Conservation (phyloP, 192 early-diverging fungal species). For the Oehlia diaphana region DNA sequence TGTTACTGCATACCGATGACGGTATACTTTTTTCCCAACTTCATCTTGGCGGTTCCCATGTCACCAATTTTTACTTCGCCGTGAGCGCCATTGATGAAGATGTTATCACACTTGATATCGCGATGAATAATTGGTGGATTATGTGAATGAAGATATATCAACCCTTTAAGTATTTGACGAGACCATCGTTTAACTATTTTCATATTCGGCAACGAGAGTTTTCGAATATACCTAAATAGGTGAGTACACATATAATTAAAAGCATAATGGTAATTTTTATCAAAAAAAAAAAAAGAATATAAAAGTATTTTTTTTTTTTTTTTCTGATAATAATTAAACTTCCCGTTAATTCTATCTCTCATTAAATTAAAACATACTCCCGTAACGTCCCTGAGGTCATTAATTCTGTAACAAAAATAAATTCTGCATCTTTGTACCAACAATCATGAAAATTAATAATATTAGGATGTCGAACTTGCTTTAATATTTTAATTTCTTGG, state of each 20-base stretch:
- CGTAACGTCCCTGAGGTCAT: constrained; percentile 85
- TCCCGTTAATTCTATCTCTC: not conserved
- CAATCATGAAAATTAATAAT: constrained; percentile 80
- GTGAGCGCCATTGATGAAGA: constrained; percentile 83
- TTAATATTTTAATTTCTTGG: constrained; percentile 78
- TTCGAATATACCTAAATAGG: constrained; percentile 62
- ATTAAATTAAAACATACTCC: constrained; percentile 49
- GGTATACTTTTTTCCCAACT: constrained; percentile 80
- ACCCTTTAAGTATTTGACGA: constrained; percentile 75
- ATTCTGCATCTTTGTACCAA: constrained; percentile 74
- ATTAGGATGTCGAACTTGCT: constrained; percentile 77
- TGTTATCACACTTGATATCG: constrained; percentile 84
- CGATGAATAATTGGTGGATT: constrained; percentile 81
- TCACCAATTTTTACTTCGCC: constrained; percentile 85
- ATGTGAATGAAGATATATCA: constrained; percentile 75
- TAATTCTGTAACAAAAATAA: constrained; percentile 81
- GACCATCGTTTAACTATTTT: constrained; percentile 82
- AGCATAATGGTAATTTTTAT: not conserved
- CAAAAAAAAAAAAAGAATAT: not conserved
- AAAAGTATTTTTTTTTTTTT: not conserved
- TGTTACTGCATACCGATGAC: constrained; percentile 63
- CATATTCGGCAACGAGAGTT: constrained; percentile 67
- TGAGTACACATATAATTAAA: constrained; percentile 1
- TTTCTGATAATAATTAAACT: not conserved
- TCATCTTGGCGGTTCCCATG: constrained; percentile 87